Base-by-base conservation (phyloP, 2,329 filamentous ascomycete genomes). In the Xylariaceae sp. region DNA sequence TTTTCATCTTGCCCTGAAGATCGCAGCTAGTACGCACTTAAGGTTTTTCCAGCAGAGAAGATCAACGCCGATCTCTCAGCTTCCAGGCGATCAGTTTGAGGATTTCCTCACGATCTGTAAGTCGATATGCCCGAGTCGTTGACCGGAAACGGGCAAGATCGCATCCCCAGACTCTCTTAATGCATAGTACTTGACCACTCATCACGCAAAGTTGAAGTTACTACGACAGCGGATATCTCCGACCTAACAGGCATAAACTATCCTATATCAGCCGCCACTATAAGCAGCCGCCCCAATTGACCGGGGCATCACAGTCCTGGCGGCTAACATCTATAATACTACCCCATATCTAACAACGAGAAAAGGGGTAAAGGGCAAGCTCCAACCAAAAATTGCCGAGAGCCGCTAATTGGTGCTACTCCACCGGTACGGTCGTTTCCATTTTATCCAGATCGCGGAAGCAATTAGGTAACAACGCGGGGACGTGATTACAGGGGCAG, bases 1-100 rank as follows among this genome's bases (percentile, higher is more conserved):
- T 34, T 26, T 33, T 24, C 24, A 31, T 46, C 26, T 12, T 56
- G 55, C 57, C 58, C 60, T 62, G 63, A 60, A 56, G 65, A 66
- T 67, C 65, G 52, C 40, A 33, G 49, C 41, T 53, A 40, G 43
- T 53, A 57, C 29, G 34, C 4, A 17, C 58, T 60, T 65, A 59
- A 63, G 60, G 50, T 61, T 65, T 53, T 49, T 23, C 47, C 36
- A 46, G 39, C 46, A 50, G 28, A 51, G 53, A 57, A 46, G 57
- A 60, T 60, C 60, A 24, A n/a, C 46, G 59, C 24, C 33, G 58
- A 62, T 65, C 60, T 53, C 24, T 39, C 50, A 51, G 46, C 49
- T 51, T 31, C 19, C 21, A 21, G 37, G 26, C 24, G 29, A 48
- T n/a, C 36, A 19, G 19, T 17, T 9, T n/a, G 16, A 26, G 21